Evolutionary conservation across 179 eudicot genomes (phyloP).

Genomic region (Spergularia azorica): DNA sequence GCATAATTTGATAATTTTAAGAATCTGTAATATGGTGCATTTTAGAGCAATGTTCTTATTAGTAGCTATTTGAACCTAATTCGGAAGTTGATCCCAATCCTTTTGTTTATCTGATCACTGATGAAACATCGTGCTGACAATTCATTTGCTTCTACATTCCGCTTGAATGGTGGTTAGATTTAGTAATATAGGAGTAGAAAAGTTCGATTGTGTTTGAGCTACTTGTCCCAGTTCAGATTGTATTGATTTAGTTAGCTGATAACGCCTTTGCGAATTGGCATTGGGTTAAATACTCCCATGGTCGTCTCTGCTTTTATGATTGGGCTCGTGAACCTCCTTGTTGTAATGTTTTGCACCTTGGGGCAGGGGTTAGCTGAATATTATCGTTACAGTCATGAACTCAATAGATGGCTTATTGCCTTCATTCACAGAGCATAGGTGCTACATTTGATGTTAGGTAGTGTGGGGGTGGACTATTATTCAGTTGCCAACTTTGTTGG

Average conservation of each 20-base stretch:
- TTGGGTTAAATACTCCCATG: background rate
- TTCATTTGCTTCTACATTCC: background rate
- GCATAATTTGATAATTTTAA: background rate
- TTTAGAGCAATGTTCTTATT: conserved; percentile 5
- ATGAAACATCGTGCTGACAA: background rate
- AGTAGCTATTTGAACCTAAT: background rate
- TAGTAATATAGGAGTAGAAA: background rate
- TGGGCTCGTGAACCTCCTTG: background rate
- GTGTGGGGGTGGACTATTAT: background rate
- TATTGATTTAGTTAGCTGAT: background rate
- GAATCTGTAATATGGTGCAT: background rate
- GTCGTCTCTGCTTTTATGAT: background rate
- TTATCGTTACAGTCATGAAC: background rate
- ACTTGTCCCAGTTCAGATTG: background rate
- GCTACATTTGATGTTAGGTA: background rate
- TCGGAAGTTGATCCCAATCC: background rate
- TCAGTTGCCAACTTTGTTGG: background rate
- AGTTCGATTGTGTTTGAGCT: background rate
- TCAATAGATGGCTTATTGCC: background rate
- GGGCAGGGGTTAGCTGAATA: no score
- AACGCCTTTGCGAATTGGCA: background rate
- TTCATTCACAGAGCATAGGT: background rate
- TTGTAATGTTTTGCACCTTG: no score
- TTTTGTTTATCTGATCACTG: background rate
- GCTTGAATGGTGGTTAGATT: conserved; percentile 3